Conservation (phyloP, 179 eudicot species). For the Pouteria campechiana region DNA sequence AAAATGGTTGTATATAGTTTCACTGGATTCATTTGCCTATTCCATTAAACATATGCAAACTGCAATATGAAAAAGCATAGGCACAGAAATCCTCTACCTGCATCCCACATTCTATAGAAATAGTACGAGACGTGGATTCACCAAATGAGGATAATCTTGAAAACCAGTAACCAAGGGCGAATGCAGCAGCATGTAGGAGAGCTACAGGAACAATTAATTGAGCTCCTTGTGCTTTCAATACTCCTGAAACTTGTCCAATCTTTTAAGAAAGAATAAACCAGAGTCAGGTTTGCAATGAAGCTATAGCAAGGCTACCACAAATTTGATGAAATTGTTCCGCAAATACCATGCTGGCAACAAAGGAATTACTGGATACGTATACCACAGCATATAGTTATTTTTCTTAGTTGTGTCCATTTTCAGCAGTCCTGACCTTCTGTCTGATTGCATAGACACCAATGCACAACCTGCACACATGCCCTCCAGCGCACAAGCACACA, state of each 20-base stretch:
- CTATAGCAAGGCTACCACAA: neutral
- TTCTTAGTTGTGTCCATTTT: too few species aligned
- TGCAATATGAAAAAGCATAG: too few species aligned
- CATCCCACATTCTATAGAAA: slow-evolving; percentile 99
- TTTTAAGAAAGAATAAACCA: slow-evolving; percentile 5
- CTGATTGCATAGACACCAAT: too few species aligned
- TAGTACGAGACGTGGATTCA: slow-evolving; percentile 96
- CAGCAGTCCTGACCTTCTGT: too few species aligned
- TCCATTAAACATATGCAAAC: neutral
- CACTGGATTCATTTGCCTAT: neutral
- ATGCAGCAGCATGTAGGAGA: slow-evolving; percentile 78
- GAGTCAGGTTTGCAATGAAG: neutral
- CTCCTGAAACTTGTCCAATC: slow-evolving; percentile 98
- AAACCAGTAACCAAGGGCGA: slow-evolving; percentile 67
- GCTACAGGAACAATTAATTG: slow-evolving; percentile 87
- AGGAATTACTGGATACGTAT: too few species aligned
- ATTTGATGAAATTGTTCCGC: too few species aligned
- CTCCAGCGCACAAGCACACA: too few species aligned
- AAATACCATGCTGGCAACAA: too few species aligned
- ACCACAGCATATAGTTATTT: too few species aligned
- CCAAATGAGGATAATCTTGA: slow-evolving; percentile 85
- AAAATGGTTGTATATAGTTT: neutral
- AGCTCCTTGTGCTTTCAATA: slow-evolving; percentile 81
- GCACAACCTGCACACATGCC: too few species aligned
- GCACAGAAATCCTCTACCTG: too few species aligned